These are phyloP conservation scores for Haberlea rhodopensis DNA, from an alignment of 257 asterid species.

Conservation along the genomic window DNA sequence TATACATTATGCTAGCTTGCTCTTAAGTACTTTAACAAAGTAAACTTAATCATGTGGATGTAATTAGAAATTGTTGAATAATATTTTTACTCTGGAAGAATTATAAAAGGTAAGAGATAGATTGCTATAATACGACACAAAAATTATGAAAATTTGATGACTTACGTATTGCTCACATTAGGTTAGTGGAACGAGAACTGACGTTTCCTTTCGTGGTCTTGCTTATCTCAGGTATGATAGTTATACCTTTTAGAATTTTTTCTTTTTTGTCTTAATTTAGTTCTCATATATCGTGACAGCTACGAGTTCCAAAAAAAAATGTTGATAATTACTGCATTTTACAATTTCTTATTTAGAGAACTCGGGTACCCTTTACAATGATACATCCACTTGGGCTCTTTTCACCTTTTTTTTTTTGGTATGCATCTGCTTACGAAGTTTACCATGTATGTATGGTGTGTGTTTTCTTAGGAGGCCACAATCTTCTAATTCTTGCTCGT, in stretches of 20 bases:
- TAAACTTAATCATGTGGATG: conserved; percentile 8
- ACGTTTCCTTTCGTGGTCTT: conserved; percentile 86
- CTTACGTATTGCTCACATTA: conserved; percentile 34
- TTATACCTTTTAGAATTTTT: conserved; percentile 14
- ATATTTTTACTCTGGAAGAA: conserved; percentile 19
- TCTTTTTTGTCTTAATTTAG: conserved; percentile 9
- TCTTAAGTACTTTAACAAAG: background rate
- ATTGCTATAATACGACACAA: conserved; percentile 16
- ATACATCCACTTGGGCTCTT: background rate
- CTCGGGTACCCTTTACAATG: background rate
- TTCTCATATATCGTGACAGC: conserved; percentile 8
- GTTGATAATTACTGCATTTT: background rate
- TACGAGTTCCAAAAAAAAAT: background rate
- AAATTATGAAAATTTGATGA: conserved; percentile 23
- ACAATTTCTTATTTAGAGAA: no score
- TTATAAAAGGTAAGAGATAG: conserved; percentile 10
- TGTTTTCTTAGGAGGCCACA: conserved; percentile 77
- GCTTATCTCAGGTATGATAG: conserved; percentile 85
- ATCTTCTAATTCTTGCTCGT: conserved; percentile 88
- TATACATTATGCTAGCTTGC: background rate
- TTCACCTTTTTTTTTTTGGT: background rate
- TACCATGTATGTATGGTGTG: conserved; percentile 17
- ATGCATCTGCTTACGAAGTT: conserved; percentile 16
- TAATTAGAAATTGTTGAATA: background rate
- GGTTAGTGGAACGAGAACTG: conserved; percentile 77